These are phyloP conservation scores for Akanthomyces lecanii DNA, from an alignment of 2,329 filamentous ascomycete species.

Conservation along the genomic window DNA sequence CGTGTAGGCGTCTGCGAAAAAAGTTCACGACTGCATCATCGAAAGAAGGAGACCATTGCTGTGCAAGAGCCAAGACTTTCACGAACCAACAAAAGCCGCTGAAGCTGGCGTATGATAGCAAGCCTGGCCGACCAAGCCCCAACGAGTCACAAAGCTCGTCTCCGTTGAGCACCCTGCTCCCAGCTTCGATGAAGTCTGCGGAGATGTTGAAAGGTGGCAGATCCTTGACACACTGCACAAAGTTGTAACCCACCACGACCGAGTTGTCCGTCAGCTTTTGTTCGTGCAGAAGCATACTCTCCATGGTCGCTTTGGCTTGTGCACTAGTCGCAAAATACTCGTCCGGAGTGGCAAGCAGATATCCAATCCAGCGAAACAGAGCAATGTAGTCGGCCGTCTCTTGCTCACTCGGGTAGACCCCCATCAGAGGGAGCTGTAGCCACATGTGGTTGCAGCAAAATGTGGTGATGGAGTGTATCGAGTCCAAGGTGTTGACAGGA, in stretches of 20 bases:
- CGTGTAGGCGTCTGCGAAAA: neutral
- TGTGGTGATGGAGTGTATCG: slow-evolving; percentile 58
- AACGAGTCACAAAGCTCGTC: slow-evolving; percentile 27
- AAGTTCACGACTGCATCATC: neutral
- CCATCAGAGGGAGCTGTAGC: slow-evolving; percentile 59
- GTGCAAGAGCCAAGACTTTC: neutral
- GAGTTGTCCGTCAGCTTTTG: slow-evolving; percentile 32
- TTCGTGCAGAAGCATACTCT: slow-evolving; percentile 32
- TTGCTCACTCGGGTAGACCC: slow-evolving; percentile 52
- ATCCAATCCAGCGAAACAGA: slow-evolving; percentile 40
- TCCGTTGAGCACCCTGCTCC: slow-evolving; percentile 36
- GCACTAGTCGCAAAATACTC: slow-evolving; percentile 24
- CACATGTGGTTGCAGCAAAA: slow-evolving; percentile 61
- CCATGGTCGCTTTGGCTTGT: slow-evolving; percentile 31
- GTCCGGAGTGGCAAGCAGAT: slow-evolving; percentile 28
- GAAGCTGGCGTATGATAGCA: neutral
- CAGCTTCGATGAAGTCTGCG: slow-evolving; percentile 32
- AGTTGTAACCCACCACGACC: slow-evolving; percentile 33
- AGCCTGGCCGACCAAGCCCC: neutral
- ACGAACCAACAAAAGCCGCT: neutral
- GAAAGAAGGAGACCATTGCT: neutral
- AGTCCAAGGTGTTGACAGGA: slow-evolving; percentile 63
- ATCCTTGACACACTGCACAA: slow-evolving; percentile 35
- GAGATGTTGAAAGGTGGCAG: slow-evolving; percentile 34
- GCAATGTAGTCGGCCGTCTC: slow-evolving; percentile 62